Percentiles rank a stretch among this genome's conserved stretches.
Evolutionary conservation across 768 basidiomycete species (phyloP).

Genomic region (Boletus rufocinnamomeus): DNA sequence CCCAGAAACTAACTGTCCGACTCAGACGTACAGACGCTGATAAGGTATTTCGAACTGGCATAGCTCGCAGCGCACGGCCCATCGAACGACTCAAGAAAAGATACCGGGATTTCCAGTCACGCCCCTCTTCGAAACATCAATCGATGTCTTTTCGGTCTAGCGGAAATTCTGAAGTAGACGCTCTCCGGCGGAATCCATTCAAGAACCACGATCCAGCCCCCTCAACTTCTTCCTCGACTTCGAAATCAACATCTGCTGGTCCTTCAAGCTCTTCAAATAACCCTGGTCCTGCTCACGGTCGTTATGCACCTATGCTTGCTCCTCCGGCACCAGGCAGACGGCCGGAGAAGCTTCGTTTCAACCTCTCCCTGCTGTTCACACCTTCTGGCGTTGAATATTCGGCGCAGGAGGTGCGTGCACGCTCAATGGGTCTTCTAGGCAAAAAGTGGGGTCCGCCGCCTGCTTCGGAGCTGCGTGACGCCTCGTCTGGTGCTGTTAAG

Average conservation of each 20-base stretch:
- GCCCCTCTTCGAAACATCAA: constrained; percentile 37
- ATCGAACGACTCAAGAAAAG: constrained; percentile 79
- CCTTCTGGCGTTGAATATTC: constrained; percentile 80
- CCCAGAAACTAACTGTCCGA: constrained; percentile 4
- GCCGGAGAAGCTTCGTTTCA: constrained; percentile 69
- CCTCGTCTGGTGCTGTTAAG: constrained; percentile 39
- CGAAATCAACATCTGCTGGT: constrained; percentile 17
- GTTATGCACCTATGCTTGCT: constrained; percentile 74
- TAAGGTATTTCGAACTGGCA: constrained; percentile 76
- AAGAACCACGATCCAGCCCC: constrained; percentile 37
- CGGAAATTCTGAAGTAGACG: constrained; percentile 30
- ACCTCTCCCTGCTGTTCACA: constrained; percentile 71
- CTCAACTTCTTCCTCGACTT: constrained; percentile 34
- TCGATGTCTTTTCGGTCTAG: constrained; percentile 28
- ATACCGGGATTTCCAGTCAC: constrained; percentile 77
- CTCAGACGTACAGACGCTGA: constrained; percentile 77
- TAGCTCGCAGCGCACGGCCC: constrained; percentile 79
- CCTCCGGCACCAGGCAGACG: constrained; percentile 69
- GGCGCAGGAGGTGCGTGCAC: constrained; percentile 79
- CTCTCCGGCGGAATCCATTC: constrained; percentile 38
- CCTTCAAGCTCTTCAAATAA: constrained; percentile 44
- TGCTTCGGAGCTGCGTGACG: constrained; percentile 38
- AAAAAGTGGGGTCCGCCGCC: constrained; percentile 83
- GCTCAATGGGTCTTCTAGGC: constrained; percentile 77
- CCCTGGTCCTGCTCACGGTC: constrained; percentile 33